Evolutionary conservation across 345 rosid species (phyloP), one percentile per base, ranked within the genome.

Genomic region (Litchi chinensis): DNA sequence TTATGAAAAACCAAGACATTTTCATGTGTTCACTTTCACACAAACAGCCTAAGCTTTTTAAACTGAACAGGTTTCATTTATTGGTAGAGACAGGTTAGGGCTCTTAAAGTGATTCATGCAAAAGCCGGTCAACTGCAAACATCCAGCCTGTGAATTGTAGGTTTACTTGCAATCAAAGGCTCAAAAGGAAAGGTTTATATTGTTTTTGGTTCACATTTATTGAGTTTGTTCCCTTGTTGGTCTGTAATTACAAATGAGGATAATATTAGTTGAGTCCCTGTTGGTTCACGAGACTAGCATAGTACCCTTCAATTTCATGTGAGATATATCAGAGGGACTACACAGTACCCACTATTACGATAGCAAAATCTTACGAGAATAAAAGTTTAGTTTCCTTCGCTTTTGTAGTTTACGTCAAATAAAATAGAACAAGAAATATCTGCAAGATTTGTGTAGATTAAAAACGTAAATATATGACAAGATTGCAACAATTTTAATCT

Each of bases 71-170:
- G 74, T 21, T n/a, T 3, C 10, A 41, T 77, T 70, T 62, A 60
- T 70, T 70, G 75, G 44, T 24, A 43, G 56, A 8, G 39, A 28
- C 52, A 79, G 67, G 44, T 10, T 46, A 28, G 32, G 13, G 24
- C 37, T 67, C 73, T 73, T 84, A 64, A 83, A 84, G 81, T 21
- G 22, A 68, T n/a, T 88, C 89, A 87, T 75, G 85, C 73, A 76
- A 50, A 88, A 87, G 73, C 83, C 74, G 87, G 85, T 80, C 73
- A 86, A 80, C 87, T 83, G 85, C 78, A 86, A 85, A 77, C 56
- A 12, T 56, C 74, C 24, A 71, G 79, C 76, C 65, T 46, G 79
- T 84, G 79, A 83, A 83, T 84, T 60, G 78, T 60, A 57, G 82
- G 71, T 60, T 68, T 56, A 69, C 54, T 73, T 80, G 71, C 75